Evolutionary conservation across 768 basidiomycete genomes (phyloP), one percentile per base, ranked within the genome.

Genomic region (Antrodiella citrinella): DNA sequence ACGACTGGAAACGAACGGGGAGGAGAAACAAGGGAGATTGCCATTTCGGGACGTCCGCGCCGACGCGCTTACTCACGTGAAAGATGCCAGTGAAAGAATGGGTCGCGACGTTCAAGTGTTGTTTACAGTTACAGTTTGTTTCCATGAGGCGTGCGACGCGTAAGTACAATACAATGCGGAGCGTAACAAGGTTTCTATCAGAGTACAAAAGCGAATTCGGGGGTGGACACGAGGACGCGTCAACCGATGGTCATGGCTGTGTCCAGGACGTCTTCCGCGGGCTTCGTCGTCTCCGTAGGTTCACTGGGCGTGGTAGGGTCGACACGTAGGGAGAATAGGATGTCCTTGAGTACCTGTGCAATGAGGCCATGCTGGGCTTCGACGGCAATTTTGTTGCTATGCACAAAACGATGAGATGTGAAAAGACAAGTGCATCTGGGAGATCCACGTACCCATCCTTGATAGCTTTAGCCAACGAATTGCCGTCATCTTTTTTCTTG

Each of bases 311-410:
- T 15, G 22, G 54, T 44, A 45, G 26, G 7, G 30, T 53, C 50
- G 35, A 72, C 73, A 46, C 76, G 68, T 40, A 66, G 63, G 7
- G 88, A 91, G 62, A 97, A 96, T 38, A 97, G 78, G 41, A 91
- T 78, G 54, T 95, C 92, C 64, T 98, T 97, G 62, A 98, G 75
- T 4, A 95, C 82, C 62, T 97, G 94, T 2, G 92, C 75, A 53
- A 96, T 92, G 48, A 98, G 79, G 1, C 92, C 94, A 57, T 97
- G 93, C 57, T 95, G 91, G 1, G 89, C 89, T 62, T 97, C 93
- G 3, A 84, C 77, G 0, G 92, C 83, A 48, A 97, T 91, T 59
- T 88, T 92, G 38, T 81, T 84, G 63, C 94, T 97, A 59, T 22
- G 10, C 43, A 44, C n/a, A 26, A n/a, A 12, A 45, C 13, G 20